Evolutionary conservation across 2,329 filamentous ascomycete species (phyloP), one percentile per base, ranked within the genome.

Genomic region (Aspergillaceae sp.): DNA sequence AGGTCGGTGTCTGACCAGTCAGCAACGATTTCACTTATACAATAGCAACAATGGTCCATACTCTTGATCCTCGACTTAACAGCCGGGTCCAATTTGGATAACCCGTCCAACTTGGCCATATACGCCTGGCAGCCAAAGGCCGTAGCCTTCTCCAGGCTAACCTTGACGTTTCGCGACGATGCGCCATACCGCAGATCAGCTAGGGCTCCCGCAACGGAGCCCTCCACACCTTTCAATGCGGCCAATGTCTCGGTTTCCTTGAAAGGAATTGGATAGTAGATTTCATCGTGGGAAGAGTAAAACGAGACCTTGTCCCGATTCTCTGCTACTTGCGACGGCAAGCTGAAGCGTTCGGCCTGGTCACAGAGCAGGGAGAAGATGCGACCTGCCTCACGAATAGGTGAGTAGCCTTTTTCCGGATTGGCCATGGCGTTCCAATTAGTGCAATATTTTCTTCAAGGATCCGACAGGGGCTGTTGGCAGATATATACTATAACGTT

Each of bases 1-100:
- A 87, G 65, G 63, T 88, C 85, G 56, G 84, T 88, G 55, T 87
- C 84, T 87, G 48, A 40, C 56, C 42, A 55, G 54, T 58, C 30
- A 51, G 37, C 40, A 33, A 29, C 26, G 43, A 11, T 41, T 19
- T 29, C 35, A 32, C 4, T n/a, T 32, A 5, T 32, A 32, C 6
- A 32, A 10, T 33, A n/a, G 1, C 9, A 7, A 10, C 1, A 4
- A 5, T 8, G 1, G 4, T 4, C 45, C 57, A 37, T 47, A 69
- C 66, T 58, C 50, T 69, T 69, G 35, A 70, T 44, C 48, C 63
- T 67, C 19, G 61, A 58, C 44, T 63, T 67, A 10, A 69, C 63
- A 27, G 56, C 61, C 0, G 60, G 61, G 44, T 70, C 64, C 41
- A 64, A 41, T 47, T 69, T 69, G 2, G 62, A 66, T 37, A 67